phyloP scores from a whole-genome alignment of 2,329 filamentous ascomycete genomes.

The Trichoderma gracile region DNA sequence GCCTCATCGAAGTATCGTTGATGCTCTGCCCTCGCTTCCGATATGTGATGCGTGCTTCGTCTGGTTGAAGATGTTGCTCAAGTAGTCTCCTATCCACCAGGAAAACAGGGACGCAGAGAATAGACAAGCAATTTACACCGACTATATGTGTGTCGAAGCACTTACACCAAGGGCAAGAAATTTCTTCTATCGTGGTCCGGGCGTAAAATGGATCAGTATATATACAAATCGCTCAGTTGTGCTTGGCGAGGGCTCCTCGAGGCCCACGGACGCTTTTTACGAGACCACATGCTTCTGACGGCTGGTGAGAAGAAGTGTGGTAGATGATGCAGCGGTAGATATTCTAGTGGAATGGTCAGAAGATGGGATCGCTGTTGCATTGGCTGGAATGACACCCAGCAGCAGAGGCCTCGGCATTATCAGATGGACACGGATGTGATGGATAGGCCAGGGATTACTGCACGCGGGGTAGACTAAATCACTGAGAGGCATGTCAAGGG shows the following conservation, averaged over 20 bases:
- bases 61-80: too few relatives aligned
- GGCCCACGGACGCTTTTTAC: neutral
- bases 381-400: slow-evolving; percentile 5
- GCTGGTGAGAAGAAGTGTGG: neutral
- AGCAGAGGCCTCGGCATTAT: neutral
- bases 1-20: neutral
- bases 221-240: neutral
- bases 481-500: neutral
- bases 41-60: neutral
- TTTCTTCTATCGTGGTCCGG: neutral
- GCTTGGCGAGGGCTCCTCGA: neutral
- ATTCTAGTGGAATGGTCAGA: neutral
- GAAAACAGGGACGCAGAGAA: too few relatives aligned
- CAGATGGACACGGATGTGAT: neutral
- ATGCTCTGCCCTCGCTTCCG: neutral
- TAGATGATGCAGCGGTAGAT: neutral
- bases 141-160: neutral
- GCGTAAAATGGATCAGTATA: neutral
- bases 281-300: slow-evolving; percentile 14
- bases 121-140: too few relatives aligned
- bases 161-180: neutral
- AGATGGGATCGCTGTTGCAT: slow-evolving; percentile 4
- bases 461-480: neutral
- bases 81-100: too few relatives aligned
- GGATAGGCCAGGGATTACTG: slow-evolving; percentile 6